These are phyloP conservation scores for Exidia glandulosa DNA, from an alignment of 768 basidiomycete species.

Conservation along the genomic window DNA sequence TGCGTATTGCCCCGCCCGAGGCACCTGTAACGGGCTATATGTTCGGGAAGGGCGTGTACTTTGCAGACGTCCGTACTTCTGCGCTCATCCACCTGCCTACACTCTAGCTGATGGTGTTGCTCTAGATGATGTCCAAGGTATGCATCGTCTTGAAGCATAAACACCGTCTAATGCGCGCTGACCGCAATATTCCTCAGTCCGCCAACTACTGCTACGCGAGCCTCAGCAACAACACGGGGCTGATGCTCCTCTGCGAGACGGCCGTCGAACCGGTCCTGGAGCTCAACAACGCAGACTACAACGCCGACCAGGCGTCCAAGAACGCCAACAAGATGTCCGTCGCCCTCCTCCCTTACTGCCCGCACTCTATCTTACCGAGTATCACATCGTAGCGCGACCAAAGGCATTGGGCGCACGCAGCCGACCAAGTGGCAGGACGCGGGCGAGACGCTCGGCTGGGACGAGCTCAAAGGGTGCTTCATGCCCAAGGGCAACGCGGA, in stretches of 20 bases:
- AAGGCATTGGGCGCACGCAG: conserved; percentile 42
- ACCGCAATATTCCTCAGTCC: conserved; percentile 26
- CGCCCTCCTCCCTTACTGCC: not conserved
- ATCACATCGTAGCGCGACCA: conserved; percentile 32
- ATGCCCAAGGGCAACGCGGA: conserved; percentile 47
- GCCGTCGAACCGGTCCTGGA: conserved; percentile 47
- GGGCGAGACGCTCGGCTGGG: conserved; percentile 35
- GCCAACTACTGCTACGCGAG: conserved; percentile 41
- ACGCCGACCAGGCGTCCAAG: conserved; percentile 40
- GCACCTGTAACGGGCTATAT: conserved; percentile 49
- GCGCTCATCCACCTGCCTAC: conserved; percentile 1
- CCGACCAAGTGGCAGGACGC: conserved; percentile 51
- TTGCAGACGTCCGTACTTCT: conserved; percentile 39
- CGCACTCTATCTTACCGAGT: not conserved
- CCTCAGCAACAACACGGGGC: conserved; percentile 37
- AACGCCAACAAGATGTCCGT: conserved; percentile 26
- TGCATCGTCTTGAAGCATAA: conserved; percentile 10
- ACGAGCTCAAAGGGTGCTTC: conserved; percentile 38
- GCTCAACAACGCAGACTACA: conserved; percentile 31
- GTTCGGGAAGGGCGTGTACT: conserved; percentile 60
- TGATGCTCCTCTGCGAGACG: conserved; percentile 53
- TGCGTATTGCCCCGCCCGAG: conserved; percentile 57
- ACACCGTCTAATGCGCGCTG: too few species aligned
- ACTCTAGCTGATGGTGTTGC: not conserved
- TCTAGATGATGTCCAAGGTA: conserved; percentile 54